Evolutionary conservation across 805 yeast species (phyloP), one percentile per base, ranked within the genome.

Genomic region (Wickerhamomyces chaumierensis): DNA sequence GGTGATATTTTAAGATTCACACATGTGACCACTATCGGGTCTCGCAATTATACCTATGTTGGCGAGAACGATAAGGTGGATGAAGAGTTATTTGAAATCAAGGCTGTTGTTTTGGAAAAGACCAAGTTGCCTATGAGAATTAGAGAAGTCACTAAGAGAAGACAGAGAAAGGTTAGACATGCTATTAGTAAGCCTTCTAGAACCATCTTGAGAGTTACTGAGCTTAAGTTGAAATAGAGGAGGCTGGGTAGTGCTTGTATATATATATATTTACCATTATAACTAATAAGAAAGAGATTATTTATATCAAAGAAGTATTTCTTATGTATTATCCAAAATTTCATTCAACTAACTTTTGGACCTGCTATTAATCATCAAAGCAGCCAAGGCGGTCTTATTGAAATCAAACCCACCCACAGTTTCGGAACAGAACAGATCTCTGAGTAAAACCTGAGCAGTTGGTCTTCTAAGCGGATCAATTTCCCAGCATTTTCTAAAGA

Each of bases 391-490:
- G 0, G 88, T 80, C 14, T 65, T 57, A 17, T 59, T 52, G 49
- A 81, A 81, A 21, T 60, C 57, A 52, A 77, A 81, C 33, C 18
- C 33, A 31, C 18, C 18, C 5, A 56, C 43, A 36, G 63, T 65
- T 1, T 56, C 58, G 13, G 39, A 44, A 52, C 75, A 66, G 51
- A 81, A 78, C 16, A 65, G 62, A 54, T 83, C 78, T 4, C 61
- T 47, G 35, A 78, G 55, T 16, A 88, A 59, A 35, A 71, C 67
- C 35, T 65, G 68, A 0, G 96, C 96, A 0, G 96, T 90, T 0
- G 97, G 98, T 49, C 98, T 67, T 47, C 67, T 59, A n/a, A 76
- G 80, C 0, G 98, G 88, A 51, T 90, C 82, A 19, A 74, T 65
- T 21, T 67, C 68, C 52, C 90, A 90, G 53, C 98, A 90, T 39